A percentile compares a stretch with the other conserved stretches of the same genome.
phyloP scores from a whole-genome alignment of 2,329 filamentous ascomycete species.

The Aspergillus persii region DNA sequence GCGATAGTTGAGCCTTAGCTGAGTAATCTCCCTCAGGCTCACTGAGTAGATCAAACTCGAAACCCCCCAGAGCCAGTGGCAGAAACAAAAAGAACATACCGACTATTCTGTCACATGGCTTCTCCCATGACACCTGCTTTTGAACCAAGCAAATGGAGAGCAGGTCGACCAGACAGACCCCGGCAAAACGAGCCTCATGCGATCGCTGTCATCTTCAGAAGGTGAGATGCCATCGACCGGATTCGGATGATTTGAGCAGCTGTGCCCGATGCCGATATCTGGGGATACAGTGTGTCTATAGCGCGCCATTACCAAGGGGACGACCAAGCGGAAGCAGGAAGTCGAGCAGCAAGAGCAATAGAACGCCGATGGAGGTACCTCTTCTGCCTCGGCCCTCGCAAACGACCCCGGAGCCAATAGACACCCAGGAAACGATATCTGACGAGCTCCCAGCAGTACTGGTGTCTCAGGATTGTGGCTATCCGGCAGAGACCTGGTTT shows the following conservation, averaged over 20 bases:
- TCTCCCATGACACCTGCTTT: conserved; percentile 1
- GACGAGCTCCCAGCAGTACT: conserved; percentile 3
- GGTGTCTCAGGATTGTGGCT: not conserved
- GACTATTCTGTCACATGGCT: conserved; percentile 4
- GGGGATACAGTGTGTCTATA: conserved; percentile 3
- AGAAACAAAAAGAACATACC: not conserved
- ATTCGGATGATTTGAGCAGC: conserved; percentile 1
- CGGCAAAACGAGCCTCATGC: conserved; percentile 4
- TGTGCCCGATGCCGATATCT: conserved; percentile 3
- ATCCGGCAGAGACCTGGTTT: conserved; percentile 2
- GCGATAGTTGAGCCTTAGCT: not conserved
- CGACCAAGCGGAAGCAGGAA: conserved; percentile 3
- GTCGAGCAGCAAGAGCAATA: conserved; percentile 2
- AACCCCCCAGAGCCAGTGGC: not conserved
- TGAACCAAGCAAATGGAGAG: conserved; percentile 4
- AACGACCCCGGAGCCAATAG: conserved; percentile 2
- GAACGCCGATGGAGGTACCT: conserved; percentile 2
- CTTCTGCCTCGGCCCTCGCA: conserved; percentile 3
- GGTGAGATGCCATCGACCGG: conserved; percentile 1
- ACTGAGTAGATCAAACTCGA: not conserved
- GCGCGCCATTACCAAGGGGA: conserved; percentile 2
- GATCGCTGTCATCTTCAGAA: conserved; percentile 4
- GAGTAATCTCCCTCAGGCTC: not conserved
- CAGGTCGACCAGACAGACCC: conserved; percentile 1
- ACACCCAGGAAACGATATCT: conserved; percentile 3